Evolutionary conservation across 2,329 filamentous ascomycete species (phyloP), one percentile per base, ranked within the genome.

Genomic region (Metarhizium humberi): DNA sequence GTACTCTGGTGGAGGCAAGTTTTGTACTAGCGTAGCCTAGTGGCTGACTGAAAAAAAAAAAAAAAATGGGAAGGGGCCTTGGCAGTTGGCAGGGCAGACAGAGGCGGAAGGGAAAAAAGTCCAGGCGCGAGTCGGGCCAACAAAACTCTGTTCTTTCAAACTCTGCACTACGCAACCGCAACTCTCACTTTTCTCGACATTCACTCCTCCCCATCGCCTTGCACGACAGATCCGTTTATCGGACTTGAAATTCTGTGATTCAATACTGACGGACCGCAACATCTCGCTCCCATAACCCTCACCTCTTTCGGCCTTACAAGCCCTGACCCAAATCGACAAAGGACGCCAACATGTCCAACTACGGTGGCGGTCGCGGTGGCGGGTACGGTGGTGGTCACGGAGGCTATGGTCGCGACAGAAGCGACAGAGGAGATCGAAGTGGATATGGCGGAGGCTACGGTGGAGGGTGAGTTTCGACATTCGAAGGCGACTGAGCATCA

Each of bases 391-490:
- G 68, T 46, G 62, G 63, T 45, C 64, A 65, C 56, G 66, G 69
- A 60, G 67, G 73, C 62, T 73, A 71, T 59, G 66, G 71, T 62
- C 72, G 76, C 71, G 68, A 76, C 67, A 65, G 70, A 55, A 62
- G 66, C 54, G 70, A 71, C 64, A 78, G 78, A 66, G 77, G 78
- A 71, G 71, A 71, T 57, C 67, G 69, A 60, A 71, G 71, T 59
- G 70, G 70, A 55, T 68, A 65, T 46, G 73, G 71, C 59, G 63
- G 64, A 47, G 66, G 65, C 56, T 66, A 61, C 52, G 69, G 69
- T 58, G 68, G 69, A 63, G 71, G 71, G 71, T 73, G 62, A 71
- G 71, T 70, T 52, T 38, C 50, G 47, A 48, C 54, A 32, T 8
- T 38, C 50, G 25, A 34, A 25, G 13, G 14, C 38, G 10, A 47